Percentiles rank a stretch among this genome's conserved stretches.
Evolutionary conservation across 1,284 basidiomycete species (phyloP).

Genomic region (Rhizoctonia solani): DNA sequence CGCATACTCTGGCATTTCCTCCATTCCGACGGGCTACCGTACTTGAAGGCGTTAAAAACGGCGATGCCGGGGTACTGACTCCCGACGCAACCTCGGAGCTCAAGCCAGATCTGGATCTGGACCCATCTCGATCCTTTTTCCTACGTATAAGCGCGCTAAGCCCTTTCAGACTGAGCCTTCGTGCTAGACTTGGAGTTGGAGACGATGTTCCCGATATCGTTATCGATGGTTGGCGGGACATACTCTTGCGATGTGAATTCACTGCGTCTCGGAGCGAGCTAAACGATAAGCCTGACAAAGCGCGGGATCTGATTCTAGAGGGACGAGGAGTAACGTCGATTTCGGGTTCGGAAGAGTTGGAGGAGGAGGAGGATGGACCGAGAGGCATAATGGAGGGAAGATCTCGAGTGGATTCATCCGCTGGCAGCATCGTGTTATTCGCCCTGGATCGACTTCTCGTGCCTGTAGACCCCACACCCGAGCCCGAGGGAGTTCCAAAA

Average conservation of each 20-base stretch:
- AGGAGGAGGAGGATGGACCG: too few species aligned
- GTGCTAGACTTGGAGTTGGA: not conserved
- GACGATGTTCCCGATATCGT: not conserved
- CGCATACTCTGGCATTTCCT: not conserved
- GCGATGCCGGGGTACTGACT: not conserved
- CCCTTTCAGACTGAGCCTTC: constrained; percentile 7
- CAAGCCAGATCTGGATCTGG: not conserved
- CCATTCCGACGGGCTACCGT: not conserved
- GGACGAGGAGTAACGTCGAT: not conserved
- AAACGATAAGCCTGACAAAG: not conserved
- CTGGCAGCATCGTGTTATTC: too few species aligned
- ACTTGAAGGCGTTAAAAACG: constrained; percentile 10
- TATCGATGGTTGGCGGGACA: too few species aligned
- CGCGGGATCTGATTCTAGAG: not conserved
- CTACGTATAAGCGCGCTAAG: not conserved
- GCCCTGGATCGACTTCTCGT: too few species aligned
- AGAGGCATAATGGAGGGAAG: constrained; percentile 9
- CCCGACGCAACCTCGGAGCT: too few species aligned
- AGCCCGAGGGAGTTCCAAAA: not conserved
- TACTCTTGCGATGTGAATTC: not conserved
- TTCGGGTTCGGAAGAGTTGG: not conserved
- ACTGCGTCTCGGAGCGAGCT: not conserved
- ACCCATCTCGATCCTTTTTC: not conserved
- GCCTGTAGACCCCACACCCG: not conserved
- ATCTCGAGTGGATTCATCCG: not conserved